phyloP scores from a whole-genome alignment of 495 filamentous ascomycete species.

The Hyaloscypha finlandica region DNA sequence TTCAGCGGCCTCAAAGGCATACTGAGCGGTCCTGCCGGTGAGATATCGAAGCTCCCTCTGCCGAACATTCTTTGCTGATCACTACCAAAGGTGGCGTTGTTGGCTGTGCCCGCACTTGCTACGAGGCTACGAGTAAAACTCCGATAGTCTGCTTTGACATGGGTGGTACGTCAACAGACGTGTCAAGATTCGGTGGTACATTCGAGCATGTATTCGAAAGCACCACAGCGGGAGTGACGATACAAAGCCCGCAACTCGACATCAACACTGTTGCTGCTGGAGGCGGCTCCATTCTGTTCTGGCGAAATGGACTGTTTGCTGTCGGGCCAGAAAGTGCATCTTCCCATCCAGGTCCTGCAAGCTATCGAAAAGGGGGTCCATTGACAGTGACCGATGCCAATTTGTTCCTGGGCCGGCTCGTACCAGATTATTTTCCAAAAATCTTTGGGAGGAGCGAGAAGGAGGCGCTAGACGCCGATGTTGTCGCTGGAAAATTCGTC shows the following conservation, averaged over 20 bases:
- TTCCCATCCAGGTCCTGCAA: conserved; percentile 90
- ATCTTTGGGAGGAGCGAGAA: conserved; percentile 93
- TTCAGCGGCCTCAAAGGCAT: conserved; percentile 79
- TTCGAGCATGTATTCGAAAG: conserved; percentile 98
- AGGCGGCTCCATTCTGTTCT: conserved; percentile 89
- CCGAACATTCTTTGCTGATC: background rate
- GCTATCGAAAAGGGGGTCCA: conserved; percentile 92
- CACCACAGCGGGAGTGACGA: conserved; percentile 93
- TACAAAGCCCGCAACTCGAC: conserved; percentile 91
- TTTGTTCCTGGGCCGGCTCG: conserved; percentile 78
- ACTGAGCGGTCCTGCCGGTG: conserved; percentile 72
- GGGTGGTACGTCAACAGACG: conserved; percentile 83
- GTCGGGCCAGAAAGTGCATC: conserved; percentile 92
- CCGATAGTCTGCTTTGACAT: conserved; percentile 97
- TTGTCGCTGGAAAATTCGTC: background rate
- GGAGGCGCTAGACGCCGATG: conserved; percentile 49
- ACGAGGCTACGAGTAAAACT: conserved; percentile 76
- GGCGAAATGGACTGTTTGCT: conserved; percentile 88
- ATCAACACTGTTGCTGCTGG: conserved; percentile 97
- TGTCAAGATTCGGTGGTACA: conserved; percentile 86
- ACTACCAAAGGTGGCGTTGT: conserved; percentile 61
- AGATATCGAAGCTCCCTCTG: background rate
- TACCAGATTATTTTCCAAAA: conserved; percentile 94
- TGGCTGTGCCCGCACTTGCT: conserved; percentile 80
- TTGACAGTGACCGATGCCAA: conserved; percentile 94